Base-by-base conservation (phyloP, 225 moss, liverwort and hornwort species). In the Marchantia polymorpha region DNA sequence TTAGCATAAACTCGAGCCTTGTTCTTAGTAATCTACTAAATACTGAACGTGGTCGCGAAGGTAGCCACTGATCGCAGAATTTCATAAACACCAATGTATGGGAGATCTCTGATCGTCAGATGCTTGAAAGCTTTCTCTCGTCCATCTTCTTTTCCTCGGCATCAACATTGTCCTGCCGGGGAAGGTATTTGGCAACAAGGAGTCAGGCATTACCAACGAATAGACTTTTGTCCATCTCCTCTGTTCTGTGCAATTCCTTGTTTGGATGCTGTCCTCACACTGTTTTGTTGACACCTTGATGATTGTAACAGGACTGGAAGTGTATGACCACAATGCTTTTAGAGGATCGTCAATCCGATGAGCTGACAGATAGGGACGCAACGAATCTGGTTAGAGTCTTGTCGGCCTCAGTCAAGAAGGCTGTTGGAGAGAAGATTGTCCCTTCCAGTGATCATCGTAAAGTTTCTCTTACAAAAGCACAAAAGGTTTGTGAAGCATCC, bases 401-500 rank as follows among this genome's bases (percentile, higher is more conserved):
- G 55, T 87, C 89, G 80, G 99, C 93, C 79, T 93, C 99, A 80
- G 93, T 93, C 58, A 99, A 99, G 88, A 95, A 99, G 90, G 90
- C 92, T 27, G 91, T 93, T 78, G 95, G 95, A 63, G 92, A 95
- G 82, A 95, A 95, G 80, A 91, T 99, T 83, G 92, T 95, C 81
- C 92, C 99, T 75, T 83, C 93, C 30, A 84, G 77, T 85, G 99
- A 99, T 58, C 90, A 95, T 69, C 92, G 99, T 52, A 95, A 93
- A 88, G 80, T 84, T 69, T 70, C 93, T 71, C 87, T 90, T 25
- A 90, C 82, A 67, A 99, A 82, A 89, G 89, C 92, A 81, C 99
- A 99, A 78, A 95, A 95, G 91, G 96, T 89, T 79, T 46, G 64
- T 46, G 20, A 13, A 12, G 11, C 10, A 20, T 61, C 49, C 50